These are phyloP conservation scores for Cladorrhinum sp. DNA, from an alignment of 2,329 filamentous ascomycete species.

Conservation along the genomic window DNA sequence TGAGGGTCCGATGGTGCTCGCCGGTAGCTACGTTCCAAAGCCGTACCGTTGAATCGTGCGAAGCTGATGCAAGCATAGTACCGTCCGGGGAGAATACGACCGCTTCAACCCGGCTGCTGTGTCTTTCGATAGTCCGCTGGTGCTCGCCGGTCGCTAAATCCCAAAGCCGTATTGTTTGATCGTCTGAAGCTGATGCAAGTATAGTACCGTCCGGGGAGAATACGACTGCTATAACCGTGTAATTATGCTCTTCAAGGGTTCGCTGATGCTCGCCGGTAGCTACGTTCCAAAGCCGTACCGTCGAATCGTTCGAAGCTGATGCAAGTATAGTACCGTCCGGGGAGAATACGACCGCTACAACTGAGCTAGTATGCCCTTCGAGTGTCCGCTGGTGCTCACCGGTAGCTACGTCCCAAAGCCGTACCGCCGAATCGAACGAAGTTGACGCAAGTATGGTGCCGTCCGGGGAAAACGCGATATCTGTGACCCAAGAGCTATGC, in stretches of 20 bases:
- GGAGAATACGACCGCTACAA: conserved; percentile 25
- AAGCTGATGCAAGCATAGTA: background rate
- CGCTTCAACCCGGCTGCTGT: conserved; percentile 13
- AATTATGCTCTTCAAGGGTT: conserved; percentile 21
- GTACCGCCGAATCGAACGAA: conserved; percentile 11
- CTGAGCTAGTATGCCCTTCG: conserved; percentile 14
- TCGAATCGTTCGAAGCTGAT: conserved; percentile 9
- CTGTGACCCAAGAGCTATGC: background rate
- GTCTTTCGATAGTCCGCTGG: conserved; percentile 18
- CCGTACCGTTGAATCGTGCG: background rate
- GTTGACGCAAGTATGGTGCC: conserved; percentile 9
- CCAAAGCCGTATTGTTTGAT: background rate
- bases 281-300: conserved; percentile 19
- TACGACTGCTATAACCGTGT: no score
- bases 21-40: background rate
- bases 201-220: conserved; percentile 18
- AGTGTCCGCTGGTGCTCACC: conserved; percentile 14
- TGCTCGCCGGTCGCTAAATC: conserved; percentile 13
- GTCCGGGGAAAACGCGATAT: conserved; percentile 6
- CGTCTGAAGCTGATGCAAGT: conserved; percentile 3
- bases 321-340: conserved; percentile 16
- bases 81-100: conserved; percentile 24
- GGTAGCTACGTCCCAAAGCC: conserved; percentile 17
- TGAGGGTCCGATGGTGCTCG: conserved; percentile 1
- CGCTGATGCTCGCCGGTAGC: conserved; percentile 5